Conservation (phyloP, 768 basidiomycete species). For the Suillus weaverae region DNA sequence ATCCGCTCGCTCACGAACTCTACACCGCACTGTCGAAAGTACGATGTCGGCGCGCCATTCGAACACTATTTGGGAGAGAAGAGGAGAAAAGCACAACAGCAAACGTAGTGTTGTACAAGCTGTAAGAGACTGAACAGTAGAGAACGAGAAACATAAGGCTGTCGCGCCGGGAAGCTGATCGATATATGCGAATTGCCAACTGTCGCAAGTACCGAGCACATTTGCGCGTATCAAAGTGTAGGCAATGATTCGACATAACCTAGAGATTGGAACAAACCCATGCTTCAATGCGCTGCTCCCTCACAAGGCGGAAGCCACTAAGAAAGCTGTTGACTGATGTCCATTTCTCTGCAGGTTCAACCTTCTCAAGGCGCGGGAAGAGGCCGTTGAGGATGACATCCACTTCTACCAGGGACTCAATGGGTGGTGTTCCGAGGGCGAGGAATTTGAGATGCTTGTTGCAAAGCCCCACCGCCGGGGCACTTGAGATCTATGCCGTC, state of each 20-base stretch:
- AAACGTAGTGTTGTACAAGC: no score
- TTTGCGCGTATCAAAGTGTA: neutral
- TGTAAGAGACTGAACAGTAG: no score
- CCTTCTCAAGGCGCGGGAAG: slow-evolving; percentile 19
- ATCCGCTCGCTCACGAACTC: no score
- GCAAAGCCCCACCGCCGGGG: neutral
- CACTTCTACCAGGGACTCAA: slow-evolving; percentile 14
- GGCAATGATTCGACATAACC: neutral
- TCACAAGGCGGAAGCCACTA: neutral
- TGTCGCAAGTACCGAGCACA: neutral
- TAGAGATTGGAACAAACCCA: neutral
- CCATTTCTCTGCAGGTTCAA: slow-evolving; percentile 12
- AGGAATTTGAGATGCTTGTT: slow-evolving; percentile 1
- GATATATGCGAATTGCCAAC: no score
- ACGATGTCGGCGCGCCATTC: no score
- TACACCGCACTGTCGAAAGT: no score
- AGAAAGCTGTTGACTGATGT: neutral
- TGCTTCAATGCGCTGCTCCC: neutral
- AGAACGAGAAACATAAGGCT: no score
- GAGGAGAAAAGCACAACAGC: no score
- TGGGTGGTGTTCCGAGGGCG: slow-evolving; percentile 21
- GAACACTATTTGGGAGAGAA: no score
- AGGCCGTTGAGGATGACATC: slow-evolving; percentile 13
- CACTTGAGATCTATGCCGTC: neutral
- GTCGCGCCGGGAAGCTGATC: no score